Conservation (phyloP, 495 filamentous ascomycete genomes). For the Penicillium cinerascens region DNA sequence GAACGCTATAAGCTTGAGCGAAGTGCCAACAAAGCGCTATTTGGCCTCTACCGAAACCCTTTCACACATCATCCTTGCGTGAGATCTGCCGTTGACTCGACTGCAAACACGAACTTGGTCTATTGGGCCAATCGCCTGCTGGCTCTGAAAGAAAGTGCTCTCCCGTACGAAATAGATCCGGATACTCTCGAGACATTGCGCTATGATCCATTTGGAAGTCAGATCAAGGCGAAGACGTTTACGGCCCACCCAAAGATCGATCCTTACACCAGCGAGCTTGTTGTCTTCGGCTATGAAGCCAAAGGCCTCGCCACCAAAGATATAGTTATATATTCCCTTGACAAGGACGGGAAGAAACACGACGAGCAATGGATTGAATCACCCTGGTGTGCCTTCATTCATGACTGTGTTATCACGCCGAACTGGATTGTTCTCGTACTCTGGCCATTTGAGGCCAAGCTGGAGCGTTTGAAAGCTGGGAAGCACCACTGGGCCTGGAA, state of each 20-base stretch:
- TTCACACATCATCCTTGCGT: too few species aligned
- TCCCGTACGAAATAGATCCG: constrained; percentile 55
- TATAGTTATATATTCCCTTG: constrained; percentile 47
- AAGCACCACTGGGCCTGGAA: too few species aligned
- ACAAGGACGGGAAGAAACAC: constrained; percentile 37
- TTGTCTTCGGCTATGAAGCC: constrained; percentile 54
- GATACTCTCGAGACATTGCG: constrained; percentile 53
- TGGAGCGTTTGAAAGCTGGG: too few species aligned
- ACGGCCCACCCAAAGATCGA: constrained; percentile 62
- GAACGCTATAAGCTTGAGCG: too few species aligned
- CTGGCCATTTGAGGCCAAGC: too few species aligned
- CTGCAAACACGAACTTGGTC: constrained; percentile 54
- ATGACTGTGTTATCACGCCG: constrained; percentile 51
- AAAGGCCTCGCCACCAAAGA: constrained; percentile 45
- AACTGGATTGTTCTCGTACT: too few species aligned
- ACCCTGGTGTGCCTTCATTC: constrained; percentile 55
- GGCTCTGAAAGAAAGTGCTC: constrained; percentile 54
- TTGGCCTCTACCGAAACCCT: too few species aligned
- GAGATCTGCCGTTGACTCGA: constrained; percentile 44
- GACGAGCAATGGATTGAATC: constrained; percentile 48
- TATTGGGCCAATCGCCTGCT: constrained; percentile 51
- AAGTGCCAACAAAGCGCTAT: too few species aligned
- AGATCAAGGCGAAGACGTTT: constrained; percentile 50
- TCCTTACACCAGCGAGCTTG: constrained; percentile 53
- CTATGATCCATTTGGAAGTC: constrained; percentile 54